Evolutionary conservation across 1,284 basidiomycete genomes (phyloP).

Genomic region (Moniliophthora roreri): DNA sequence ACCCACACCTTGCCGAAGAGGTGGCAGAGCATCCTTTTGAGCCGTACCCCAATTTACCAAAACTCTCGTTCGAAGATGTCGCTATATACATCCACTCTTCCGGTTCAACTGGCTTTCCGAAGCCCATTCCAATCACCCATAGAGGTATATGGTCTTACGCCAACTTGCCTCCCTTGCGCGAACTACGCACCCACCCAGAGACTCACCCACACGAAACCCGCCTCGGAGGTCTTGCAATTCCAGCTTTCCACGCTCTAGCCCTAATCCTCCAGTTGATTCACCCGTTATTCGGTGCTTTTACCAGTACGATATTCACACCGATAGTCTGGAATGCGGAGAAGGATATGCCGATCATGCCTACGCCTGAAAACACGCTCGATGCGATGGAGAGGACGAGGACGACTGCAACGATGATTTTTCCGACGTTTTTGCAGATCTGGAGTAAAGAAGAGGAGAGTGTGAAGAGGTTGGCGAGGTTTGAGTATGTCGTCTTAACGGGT

Average conservation of each 20-base stretch:
- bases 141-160: neutral
- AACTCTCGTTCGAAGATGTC: slow-evolving; percentile 22
- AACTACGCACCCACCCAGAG: neutral
- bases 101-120: slow-evolving; percentile 13
- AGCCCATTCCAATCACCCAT: slow-evolving; percentile 10
- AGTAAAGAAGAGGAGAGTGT: slow-evolving; percentile 26
- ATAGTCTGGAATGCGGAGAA: slow-evolving; percentile 20
- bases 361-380: slow-evolving; percentile 32
- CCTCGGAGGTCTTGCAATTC: slow-evolving; percentile 6
- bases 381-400: slow-evolving; percentile 26
- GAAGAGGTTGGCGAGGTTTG: slow-evolving; percentile 15
- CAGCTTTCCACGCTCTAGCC: slow-evolving; percentile 10
- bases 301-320: slow-evolving; percentile 30
- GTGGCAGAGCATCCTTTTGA: slow-evolving; percentile 29
- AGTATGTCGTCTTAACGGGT: slow-evolving; percentile 21
- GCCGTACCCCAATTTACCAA: slow-evolving; percentile 30
- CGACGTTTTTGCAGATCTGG: slow-evolving; percentile 36
- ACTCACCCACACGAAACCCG: neutral
- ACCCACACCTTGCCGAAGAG: slow-evolving; percentile 29
- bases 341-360: slow-evolving; percentile 29
- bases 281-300: slow-evolving; percentile 23
- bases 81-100: slow-evolving; percentile 14
- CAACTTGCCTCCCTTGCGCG: neutral
- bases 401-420: slow-evolving; percentile 31
- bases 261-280: slow-evolving; percentile 17